Evolutionary conservation across 768 basidiomycete species (phyloP), one percentile per base, ranked within the genome.

Genomic region (Rhizopogon vesiculosus): DNA sequence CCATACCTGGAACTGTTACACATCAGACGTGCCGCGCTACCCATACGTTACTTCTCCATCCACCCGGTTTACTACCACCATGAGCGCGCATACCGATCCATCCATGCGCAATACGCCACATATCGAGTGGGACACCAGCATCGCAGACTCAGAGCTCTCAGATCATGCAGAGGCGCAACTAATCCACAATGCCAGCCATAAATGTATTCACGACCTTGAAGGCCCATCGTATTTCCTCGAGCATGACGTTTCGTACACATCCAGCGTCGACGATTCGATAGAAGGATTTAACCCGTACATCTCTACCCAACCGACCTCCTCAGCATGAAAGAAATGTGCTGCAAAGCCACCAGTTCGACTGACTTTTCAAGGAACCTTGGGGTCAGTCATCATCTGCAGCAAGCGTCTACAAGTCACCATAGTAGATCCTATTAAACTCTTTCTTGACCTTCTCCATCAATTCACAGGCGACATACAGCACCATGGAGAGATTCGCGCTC

Each of bases 351-450:
- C 95, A 63, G 96, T 84, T 51, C 96, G 83, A 29, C 96, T 96
- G 3, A 94, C 83, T 55, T 93, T 81, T 22, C 22, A 22, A 22
- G 22, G 90, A 64, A 98, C 77, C 71, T 87, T 85, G 43, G 96
- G 96, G 12, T 96, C 96, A 54, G 82, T 86, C 81, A 93, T 87
- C 77, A 54, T 98, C 95, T 66, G 95, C 96, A 54, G 77, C 96
- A 40, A 99, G 86, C 25, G 96, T 99, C 94, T 95, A 97, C 54
- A 97, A 78, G 69, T 98, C 95, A 59, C 94, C 95, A 69, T 97
- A 98, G 56, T 83, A 88, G 61, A 98, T 97, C 92, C 94, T 94
- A 0, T 85, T 80, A 76, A 89, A 91, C 63, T 96, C 83, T 53
- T 84, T 66, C n/a, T n/a, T n/a, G n/a, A n/a, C n/a, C n/a, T n/a